Evolutionary conservation across 208 protist species (phyloP), one percentile per base, ranked within the genome.

Genomic region (Leptomonas pyrrhocoris): DNA sequence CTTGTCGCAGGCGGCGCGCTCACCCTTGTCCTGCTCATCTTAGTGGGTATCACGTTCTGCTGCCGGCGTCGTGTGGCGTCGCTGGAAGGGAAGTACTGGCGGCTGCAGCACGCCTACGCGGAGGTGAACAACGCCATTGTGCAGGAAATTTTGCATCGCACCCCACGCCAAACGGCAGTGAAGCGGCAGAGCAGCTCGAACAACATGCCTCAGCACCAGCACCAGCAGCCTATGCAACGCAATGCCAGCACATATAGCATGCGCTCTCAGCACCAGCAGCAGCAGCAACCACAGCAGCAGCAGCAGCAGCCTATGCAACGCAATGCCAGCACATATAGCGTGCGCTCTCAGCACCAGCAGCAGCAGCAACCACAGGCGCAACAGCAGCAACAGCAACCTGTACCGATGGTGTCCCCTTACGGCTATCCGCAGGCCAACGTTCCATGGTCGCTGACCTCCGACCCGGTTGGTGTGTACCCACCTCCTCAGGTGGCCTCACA

Each of bases 21-120:
- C 28, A 62, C 67, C 21, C n/a, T 81, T 9, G 9, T 62, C 21
- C 50, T 81, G 8, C 13, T 81, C 8, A 28, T 61, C 21, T 58
- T 60, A 9, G 16, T 81, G 27, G 21, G 36, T 19, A 21, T 53
- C 15, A 49, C 66, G 2, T 75, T 81, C 60, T 73, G 58, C 34
- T 72, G 61, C 36, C 57, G 48, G n/a, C 49, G 45, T 23, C 46
- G 16, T n/a, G 60, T 69, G n/a, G 23, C 60, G 19, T 27, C 42
- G 55, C 28, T 69, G 57, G 58, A 77, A 63, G 51, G 58, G 54
- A 30, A 27, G 36, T 80, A 80, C 61, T 80, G 67, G 68, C 46
- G 36, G 16, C 25, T 74, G 30, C 67, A 74, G 18, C 38, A 68
- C 53, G 31, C 69, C 60, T 74, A 55, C 11, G 60, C 69, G 4